phyloP scores from a whole-genome alignment of 2,329 filamentous ascomycete species.

The Zopfia rhizophila region DNA sequence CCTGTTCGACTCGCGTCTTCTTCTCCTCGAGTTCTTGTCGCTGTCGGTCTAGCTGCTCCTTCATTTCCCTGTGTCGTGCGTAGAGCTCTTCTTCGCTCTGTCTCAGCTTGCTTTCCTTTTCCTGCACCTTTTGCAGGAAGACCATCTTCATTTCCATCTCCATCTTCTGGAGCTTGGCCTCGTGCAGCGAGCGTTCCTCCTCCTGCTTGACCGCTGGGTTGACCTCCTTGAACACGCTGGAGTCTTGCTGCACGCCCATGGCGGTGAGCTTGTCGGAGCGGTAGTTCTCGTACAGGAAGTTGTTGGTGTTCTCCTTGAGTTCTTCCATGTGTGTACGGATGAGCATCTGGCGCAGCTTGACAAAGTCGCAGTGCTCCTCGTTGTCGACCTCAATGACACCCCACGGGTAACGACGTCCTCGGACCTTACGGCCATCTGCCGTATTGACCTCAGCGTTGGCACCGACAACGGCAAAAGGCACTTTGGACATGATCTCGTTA shows the following conservation, averaged over 20 bases:
- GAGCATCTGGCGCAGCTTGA: slow-evolving; percentile 99
- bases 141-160: slow-evolving; percentile 99
- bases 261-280: slow-evolving; percentile 98
- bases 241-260: slow-evolving; percentile 98
- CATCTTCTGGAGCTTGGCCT: slow-evolving; percentile 99
- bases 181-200: slow-evolving; percentile 96
- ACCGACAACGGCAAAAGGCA: slow-evolving; percentile 97
- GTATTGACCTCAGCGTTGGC: slow-evolving; percentile 94
- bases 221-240: slow-evolving; percentile 99
- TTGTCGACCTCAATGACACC: slow-evolving; percentile 99
- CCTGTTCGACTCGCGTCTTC: slow-evolving; percentile 94
- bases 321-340: slow-evolving; percentile 99
- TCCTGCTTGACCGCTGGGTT: slow-evolving; percentile 99
- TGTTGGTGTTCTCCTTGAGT: slow-evolving; percentile 99
- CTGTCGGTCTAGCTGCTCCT: slow-evolving; percentile 97
- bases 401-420: slow-evolving; percentile 97
- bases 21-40: slow-evolving; percentile 96
- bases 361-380: slow-evolving; percentile 99
- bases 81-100: slow-evolving; percentile 99
- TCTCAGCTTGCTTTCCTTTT: slow-evolving; percentile 99
- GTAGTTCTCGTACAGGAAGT: slow-evolving; percentile 99
- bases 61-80: slow-evolving; percentile 98
- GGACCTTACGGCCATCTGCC: slow-evolving; percentile 92
- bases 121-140: slow-evolving; percentile 99
- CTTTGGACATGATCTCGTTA: slow-evolving; percentile 99